Percentiles rank a stretch among this genome's conserved stretches.
These are phyloP conservation scores for Eimeria maxima DNA, from an alignment of 169 alveolate species.

Conservation along the genomic window DNA sequence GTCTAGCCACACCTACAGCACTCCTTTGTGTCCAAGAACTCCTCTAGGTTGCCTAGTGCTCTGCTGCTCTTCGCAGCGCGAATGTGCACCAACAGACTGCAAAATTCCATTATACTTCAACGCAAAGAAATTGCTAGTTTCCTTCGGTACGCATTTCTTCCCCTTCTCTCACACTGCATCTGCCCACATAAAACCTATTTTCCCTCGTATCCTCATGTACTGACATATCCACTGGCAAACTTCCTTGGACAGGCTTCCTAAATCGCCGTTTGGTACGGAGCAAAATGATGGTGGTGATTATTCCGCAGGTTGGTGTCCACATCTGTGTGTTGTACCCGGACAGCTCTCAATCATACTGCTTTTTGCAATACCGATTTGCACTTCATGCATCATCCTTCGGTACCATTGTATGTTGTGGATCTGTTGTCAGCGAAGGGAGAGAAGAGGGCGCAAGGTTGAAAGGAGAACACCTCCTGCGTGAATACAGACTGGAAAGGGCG, in stretches of 20 bases:
- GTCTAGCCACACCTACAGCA: not conserved
- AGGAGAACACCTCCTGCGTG: slow-evolving; percentile 81
- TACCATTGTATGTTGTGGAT: not conserved
- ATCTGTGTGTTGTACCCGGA: no score
- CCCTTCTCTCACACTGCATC: not conserved
- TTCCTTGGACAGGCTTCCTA: not conserved
- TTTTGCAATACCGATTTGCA: no score
- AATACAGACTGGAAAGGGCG: slow-evolving; percentile 82
- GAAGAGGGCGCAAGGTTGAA: slow-evolving; percentile 84
- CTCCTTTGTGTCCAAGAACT: no score
- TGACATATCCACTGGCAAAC: not conserved
- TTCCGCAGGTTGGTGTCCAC: not conserved
- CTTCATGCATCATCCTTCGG: no score
- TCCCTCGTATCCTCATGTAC: not conserved
- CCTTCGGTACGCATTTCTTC: slow-evolving; percentile 25
- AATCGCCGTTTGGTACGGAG: not conserved
- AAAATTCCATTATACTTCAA: slow-evolving; percentile 64
- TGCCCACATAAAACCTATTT: not conserved
- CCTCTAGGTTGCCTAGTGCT: not conserved
- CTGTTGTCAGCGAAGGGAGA: slow-evolving; percentile 63
- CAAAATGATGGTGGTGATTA: not conserved
- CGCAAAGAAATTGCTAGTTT: slow-evolving; percentile 73
- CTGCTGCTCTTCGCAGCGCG: slow-evolving; percentile 69
- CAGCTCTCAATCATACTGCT: no score
- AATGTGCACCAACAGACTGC: slow-evolving; percentile 68